These are phyloP conservation scores for Microcos paniculata DNA, from an alignment of 345 rosid genomes.

Conservation along the genomic window DNA sequence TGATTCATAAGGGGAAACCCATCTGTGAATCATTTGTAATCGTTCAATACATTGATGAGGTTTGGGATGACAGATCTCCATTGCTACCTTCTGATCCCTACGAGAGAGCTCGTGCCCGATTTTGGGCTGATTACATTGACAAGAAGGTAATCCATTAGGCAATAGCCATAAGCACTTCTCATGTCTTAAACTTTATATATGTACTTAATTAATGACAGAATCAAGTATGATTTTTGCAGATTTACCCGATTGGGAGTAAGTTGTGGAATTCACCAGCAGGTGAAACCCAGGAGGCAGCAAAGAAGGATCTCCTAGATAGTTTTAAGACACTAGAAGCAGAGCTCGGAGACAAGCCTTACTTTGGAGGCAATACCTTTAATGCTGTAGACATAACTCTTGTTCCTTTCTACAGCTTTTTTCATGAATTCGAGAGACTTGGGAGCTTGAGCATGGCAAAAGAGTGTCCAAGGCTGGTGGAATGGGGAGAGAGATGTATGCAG, in stretches of 20 bases:
- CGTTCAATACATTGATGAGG: slow-evolving; percentile 2
- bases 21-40: neutral
- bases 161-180: too few species aligned
- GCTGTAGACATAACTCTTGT: neutral
- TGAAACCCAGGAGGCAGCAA: neutral
- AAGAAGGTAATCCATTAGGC: neutral
- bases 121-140: neutral
- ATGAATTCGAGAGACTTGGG: neutral
- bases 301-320: neutral
- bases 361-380: neutral
- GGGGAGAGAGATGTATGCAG: neutral
- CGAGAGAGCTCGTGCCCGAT: neutral
- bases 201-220: too few species aligned
- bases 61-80: neutral
- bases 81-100: neutral
- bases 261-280: neutral
- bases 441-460: neutral
- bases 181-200: too few species aligned
- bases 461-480: neutral
- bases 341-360: neutral
- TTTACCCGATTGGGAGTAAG: neutral
- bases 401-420: neutral
- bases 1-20: neutral
- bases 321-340: neutral
- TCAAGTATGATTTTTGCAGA: neutral